A percentile compares a stretch with the other conserved stretches of the same genome.
phyloP scores from a whole-genome alignment of 495 filamentous ascomycete genomes.

The Echria macrotheca region DNA sequence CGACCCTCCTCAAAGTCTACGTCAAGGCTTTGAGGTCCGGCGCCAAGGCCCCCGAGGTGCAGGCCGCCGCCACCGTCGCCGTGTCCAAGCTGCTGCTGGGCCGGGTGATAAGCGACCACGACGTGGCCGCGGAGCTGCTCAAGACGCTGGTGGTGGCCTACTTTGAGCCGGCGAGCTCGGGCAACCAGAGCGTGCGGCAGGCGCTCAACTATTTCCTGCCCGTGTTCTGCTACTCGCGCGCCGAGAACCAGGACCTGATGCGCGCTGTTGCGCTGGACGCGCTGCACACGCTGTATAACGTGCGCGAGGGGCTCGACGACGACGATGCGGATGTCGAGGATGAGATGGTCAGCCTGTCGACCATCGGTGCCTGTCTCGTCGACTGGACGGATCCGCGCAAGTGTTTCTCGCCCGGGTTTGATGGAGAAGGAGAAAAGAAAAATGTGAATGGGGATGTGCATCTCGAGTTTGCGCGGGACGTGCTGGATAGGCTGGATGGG shows the following conservation, averaged over 20 bases:
- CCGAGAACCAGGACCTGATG: constrained; percentile 78
- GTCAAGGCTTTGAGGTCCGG: constrained; percentile 67
- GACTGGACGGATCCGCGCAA: constrained; percentile 97
- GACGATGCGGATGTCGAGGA: constrained; percentile 75
- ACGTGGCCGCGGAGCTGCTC: constrained; percentile 61
- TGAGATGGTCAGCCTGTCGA: constrained; percentile 69
- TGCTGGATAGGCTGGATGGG: constrained; percentile 53
- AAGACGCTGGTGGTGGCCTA: constrained; percentile 77
- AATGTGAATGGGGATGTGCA: constrained; percentile 63
- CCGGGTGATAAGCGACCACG: constrained; percentile 53
- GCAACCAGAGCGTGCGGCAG: constrained; percentile 84
- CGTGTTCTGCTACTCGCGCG: constrained; percentile 80
- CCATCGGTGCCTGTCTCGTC: constrained; percentile 72
- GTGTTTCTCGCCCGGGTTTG: constrained; percentile 63
- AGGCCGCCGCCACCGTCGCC: constrained; percentile 75
- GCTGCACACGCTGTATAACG: constrained; percentile 57
- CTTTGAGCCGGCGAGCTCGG: constrained; percentile 79
- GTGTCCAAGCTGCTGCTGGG: constrained; percentile 83
- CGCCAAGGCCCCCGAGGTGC: constrained; percentile 62
- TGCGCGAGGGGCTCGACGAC: constrained; percentile 68
- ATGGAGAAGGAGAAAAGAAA: constrained; percentile 52
- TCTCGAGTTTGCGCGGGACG: constrained; percentile 55
- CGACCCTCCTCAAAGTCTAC: constrained; percentile 68
- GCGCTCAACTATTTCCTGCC: constrained; percentile 92
- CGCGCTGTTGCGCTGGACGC: constrained; percentile 61